Base-by-base conservation (phyloP, 768 basidiomycete species). In the Agaricus subrufescens region DNA sequence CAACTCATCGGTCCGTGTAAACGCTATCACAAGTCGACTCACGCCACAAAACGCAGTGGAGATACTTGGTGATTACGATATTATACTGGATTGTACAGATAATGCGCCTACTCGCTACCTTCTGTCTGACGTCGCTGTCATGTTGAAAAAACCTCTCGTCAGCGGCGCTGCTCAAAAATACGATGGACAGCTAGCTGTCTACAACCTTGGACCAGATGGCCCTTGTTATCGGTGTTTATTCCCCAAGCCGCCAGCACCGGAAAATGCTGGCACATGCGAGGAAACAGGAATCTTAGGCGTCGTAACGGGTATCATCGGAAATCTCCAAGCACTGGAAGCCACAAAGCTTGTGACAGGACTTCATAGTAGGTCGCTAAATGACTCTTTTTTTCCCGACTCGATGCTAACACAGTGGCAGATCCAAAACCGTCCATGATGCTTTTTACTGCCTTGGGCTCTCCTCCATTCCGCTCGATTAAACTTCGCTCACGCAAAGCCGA, bases 211-310 rank as follows among this genome's bases (percentile, higher is more conserved):
- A 5, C 69, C 73, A 19, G 71, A 80, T 29, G 87, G 93, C 1
- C 95, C 94, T 0, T 99, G 97, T 70, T 98, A 96, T 69, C 81
- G 97, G 14, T 98, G 97, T 67, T 70, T 98, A 43, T 98, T 94
- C 68, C 95, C 96, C 0, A 81, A 77, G 51, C 85, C 93, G 1
- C 85, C 94, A 1, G 77, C 83, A 3, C 77, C 73, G 19, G 83
- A 83, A 52, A 75, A 75, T 27, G 71, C 80, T 1, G 87, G 91
- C 7, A 83, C 85, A 8, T 99, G 97, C 61, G 93, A 89, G 63
- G 94, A 97, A 66, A 76, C 85, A 3, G 95, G 96, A 1, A 86
- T 98, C 4, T 71, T 97, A 47, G 96, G 96, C 5, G 85, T 79
- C 0, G 93, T 97, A 1, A 91, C 92, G 0, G 96, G 96, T 1